Conservation (phyloP, 169 alveolate species). For the Cyclospora cayetanensis region DNA sequence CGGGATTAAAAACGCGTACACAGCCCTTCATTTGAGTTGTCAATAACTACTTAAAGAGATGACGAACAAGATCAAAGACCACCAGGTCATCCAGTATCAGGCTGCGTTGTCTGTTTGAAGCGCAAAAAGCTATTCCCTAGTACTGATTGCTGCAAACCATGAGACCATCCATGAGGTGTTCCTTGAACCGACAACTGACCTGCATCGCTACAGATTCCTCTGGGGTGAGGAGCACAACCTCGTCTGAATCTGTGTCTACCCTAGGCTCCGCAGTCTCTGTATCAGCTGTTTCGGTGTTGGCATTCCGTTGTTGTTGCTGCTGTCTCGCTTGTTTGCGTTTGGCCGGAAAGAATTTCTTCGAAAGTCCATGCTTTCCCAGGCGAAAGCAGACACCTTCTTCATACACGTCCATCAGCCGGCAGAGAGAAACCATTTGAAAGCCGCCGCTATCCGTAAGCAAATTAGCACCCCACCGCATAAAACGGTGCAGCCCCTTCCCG, state of each 20-base stretch:
- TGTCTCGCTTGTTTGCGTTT: background rate
- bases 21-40: background rate
- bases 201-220: background rate
- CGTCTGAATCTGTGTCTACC: background rate
- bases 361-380: constrained; percentile 73
- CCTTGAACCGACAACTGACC: background rate
- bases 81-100: too few species aligned
- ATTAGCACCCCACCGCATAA: constrained; percentile 93
- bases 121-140: too few species aligned
- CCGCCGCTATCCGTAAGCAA: constrained; percentile 98
- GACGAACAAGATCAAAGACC: background rate
- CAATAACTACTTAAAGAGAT: background rate
- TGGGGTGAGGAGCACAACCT: background rate
- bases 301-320: constrained; percentile 15
- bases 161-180: background rate
- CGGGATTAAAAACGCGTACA: background rate
- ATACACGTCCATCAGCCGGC: constrained; percentile 87
- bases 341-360: background rate
- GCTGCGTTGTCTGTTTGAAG: too few species aligned
- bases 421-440: constrained; percentile 94
- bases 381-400: constrained; percentile 97
- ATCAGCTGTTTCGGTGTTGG: background rate
- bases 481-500: constrained; percentile 93
- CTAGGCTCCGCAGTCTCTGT: background rate
- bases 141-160: background rate